phyloP scores from a whole-genome alignment of 257 asterid genomes.

The Handroanthus guayacan region DNA sequence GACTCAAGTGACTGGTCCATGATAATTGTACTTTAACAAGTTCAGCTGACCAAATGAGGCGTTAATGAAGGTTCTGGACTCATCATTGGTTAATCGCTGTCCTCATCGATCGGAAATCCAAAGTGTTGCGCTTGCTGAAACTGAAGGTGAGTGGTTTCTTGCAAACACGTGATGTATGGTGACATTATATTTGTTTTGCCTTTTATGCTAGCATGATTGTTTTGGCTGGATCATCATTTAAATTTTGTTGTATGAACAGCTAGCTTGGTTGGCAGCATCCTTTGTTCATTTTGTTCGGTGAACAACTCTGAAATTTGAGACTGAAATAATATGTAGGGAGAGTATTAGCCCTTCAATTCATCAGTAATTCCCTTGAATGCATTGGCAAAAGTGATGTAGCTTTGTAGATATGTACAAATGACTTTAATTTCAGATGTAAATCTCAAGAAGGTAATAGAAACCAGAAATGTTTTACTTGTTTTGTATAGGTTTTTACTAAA shows the following conservation, averaged over 20 bases:
- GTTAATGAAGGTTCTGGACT: constrained; percentile 71
- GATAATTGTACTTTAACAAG: neutral
- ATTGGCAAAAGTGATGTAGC: too few species aligned
- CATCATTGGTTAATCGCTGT: constrained; percentile 70
- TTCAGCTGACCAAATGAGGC: constrained; percentile 32
- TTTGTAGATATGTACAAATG: too few species aligned
- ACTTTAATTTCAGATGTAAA: too few species aligned
- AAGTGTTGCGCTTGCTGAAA: constrained; percentile 73
- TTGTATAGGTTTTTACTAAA: constrained; percentile 10
- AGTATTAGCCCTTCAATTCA: too few species aligned
- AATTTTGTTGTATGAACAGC: too few species aligned
- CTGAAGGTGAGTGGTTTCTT: constrained; percentile 57
- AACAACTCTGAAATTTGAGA: too few species aligned
- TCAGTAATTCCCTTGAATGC: too few species aligned
- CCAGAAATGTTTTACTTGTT: neutral
- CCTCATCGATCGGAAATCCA: constrained; percentile 92
- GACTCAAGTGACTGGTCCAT: constrained; percentile 11
- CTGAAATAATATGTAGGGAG: too few species aligned
- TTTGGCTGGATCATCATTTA: too few species aligned
- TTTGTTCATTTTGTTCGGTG: too few species aligned
- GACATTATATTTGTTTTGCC: neutral
- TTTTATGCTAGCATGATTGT: neutral
- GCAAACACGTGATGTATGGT: neutral
- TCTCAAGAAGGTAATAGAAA: too few species aligned
- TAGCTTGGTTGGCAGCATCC: too few species aligned